phyloP scores from a whole-genome alignment of 345 rosid species.

The Gossypium bickii region DNA sequence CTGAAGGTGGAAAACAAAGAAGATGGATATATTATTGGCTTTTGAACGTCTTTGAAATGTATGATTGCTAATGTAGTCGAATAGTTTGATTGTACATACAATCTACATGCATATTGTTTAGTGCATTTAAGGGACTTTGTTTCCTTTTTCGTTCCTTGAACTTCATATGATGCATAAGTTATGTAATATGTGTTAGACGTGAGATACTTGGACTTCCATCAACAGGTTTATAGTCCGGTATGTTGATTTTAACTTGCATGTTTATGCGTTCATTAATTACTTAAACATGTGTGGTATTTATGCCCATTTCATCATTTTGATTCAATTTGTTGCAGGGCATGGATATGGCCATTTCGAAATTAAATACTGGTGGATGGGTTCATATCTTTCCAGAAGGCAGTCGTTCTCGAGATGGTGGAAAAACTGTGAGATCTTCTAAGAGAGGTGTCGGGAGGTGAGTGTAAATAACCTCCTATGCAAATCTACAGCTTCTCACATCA shows the following conservation, averaged over 20 bases:
- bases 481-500: not conserved
- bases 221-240: not conserved
- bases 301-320: slow-evolving; percentile 5
- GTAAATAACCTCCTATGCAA: not conserved
- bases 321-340: slow-evolving; percentile 55
- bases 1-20: not conserved
- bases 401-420: slow-evolving; percentile 91
- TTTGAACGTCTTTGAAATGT: not conserved
- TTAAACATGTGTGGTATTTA: not conserved
- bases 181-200: not conserved
- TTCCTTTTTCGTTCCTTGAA: not conserved
- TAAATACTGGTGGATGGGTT: slow-evolving; percentile 94
- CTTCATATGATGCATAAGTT: not conserved
- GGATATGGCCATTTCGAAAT: slow-evolving; percentile 89
- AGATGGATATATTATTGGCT: not conserved
- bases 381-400: slow-evolving; percentile 98
- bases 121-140: not conserved
- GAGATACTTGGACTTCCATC: not conserved
- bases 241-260: not conserved
- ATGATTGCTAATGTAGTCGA: not conserved
- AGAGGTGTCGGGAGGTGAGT: slow-evolving; percentile 94
- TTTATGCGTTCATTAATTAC: not conserved
- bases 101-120: not conserved
- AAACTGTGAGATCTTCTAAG: slow-evolving; percentile 71
- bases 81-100: not conserved